Base-by-base conservation (phyloP, 129 eudicot genomes). In the Chrysanthemum seticuspe region DNA sequence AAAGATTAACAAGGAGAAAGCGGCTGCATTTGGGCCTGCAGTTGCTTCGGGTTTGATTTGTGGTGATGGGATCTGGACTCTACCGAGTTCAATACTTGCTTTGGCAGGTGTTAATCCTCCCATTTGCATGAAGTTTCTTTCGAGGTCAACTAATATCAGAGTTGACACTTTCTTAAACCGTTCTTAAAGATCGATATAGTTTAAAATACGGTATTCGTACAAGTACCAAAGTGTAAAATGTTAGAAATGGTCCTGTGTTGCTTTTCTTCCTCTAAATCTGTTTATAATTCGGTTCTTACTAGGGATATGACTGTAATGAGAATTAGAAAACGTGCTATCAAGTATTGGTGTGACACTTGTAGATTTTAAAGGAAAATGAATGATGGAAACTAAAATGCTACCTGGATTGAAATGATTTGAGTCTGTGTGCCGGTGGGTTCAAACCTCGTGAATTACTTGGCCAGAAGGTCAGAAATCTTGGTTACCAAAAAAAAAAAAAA, bases 31-130 rank as follows among this genome's bases (percentile, higher is more conserved):
- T 27, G 97, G 92, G 45, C 96, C 98, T 2, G 97, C 98, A 5
- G 96, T 93, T 71, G 98, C 97, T 75, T 93, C 98, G n/a, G 98
- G 98, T 18, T 80, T 93, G 88, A 93, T 93, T 13, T 93, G 98
- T 49, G 97, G 98, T 5, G 97, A 93, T 58, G 98, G 98, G 14
- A 89, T 93, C 10, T 93, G 98, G 98, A 87, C 92, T 5, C 65
- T 93, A 60, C 98, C 97, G 0, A 87, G 97, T 62, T 93, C 98
- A 36, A 75, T 93, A 31, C 79, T 93, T 18, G 97, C 98, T n/a
- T 81, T 93, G 83, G 89, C 81, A 0, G 96, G 98, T 59, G 85
- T 90, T 7, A 84, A 87, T 2, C 96, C 98, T 5, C 98, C 98
- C 0, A 90, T 93, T 71, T 93, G 98, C 92, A 90, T 93, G 98